Base-by-base conservation (phyloP, 2,329 filamentous ascomycete genomes). In the Aspergillus persii region DNA sequence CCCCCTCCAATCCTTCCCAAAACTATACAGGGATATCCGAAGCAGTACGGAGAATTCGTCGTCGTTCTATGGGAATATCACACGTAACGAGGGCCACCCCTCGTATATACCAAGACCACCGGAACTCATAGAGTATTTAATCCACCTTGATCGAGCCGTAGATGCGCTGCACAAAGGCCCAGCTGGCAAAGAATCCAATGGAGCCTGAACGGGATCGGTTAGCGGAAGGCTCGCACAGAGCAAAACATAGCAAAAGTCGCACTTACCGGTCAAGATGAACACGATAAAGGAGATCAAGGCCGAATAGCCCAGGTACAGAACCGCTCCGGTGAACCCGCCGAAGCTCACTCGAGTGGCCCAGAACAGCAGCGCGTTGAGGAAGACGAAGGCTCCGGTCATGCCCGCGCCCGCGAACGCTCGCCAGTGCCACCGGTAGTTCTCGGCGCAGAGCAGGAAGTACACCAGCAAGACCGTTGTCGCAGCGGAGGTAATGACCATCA, bases 351-450 rank as follows among this genome's bases (percentile, higher is more conserved):
- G 92, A 69, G 90, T 93, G 39, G 92, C 80, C 85, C 95, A 95
- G 78, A 97, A 98, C 55, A 97, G 83, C 66, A 99, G 77, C 55
- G 92, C 93, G 75, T 96, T 96, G 44, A 90, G 79, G 76, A 98
- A 98, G 50, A 99, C 92, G 73, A 98, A 99, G 12, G 86, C 85
- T 1, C 93, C 93, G 54, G 90, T 96, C 71, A 92, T 94, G 59
- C 95, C 95, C 0, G 92, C 92, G 2, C 92, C 94, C 60, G 92
- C 84, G 80, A 99, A 99, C 5, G 92, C 89, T 54, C 95, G 87
- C 95, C 95, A 99, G 70, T 98, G 95, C 95, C 95, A 99, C 75
- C 96, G 90, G 78, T 99, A 99, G 78, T 99, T 95, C 79, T 99
- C 95, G 0, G 91, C 88, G 73, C 94, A 98, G 12, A 99, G 86